Evolutionary conservation across 1,284 basidiomycete species (phyloP).

Genomic region (Boletus mariae): DNA sequence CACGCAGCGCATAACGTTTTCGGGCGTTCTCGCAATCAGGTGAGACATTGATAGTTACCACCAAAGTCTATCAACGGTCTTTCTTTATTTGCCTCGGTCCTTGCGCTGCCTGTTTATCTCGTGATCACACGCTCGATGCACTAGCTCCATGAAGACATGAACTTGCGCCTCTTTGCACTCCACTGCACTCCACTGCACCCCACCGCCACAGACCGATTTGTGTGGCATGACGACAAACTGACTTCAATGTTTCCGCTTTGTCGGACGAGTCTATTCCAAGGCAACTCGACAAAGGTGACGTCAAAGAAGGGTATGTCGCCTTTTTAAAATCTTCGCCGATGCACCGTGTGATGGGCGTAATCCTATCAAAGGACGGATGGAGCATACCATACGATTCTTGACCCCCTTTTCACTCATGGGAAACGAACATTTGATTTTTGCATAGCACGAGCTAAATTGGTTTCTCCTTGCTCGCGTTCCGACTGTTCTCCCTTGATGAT

Average conservation of each 20-base stretch:
- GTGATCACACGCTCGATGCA: background rate
- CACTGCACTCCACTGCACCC: background rate
- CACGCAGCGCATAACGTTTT: background rate
- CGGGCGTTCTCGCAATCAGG: background rate
- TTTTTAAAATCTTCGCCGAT: background rate
- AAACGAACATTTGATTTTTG: background rate
- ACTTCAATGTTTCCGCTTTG: background rate
- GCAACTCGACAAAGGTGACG: background rate
- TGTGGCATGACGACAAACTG: background rate
- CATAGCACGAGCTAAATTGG: constrained; percentile 8
- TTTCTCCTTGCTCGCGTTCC: background rate
- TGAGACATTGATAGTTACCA: background rate
- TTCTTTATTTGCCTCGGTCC: background rate
- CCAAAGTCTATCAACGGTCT: background rate
- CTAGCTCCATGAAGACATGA: constrained; percentile 9
- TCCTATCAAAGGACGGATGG: background rate
- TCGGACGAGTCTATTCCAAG: background rate
- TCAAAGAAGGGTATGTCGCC: background rate
- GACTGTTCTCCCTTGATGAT: constrained; percentile 16
- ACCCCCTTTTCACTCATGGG: constrained; percentile 1
- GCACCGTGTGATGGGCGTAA: background rate
- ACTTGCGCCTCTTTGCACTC: background rate
- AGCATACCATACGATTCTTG: background rate
- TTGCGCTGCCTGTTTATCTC: background rate
- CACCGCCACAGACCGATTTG: background rate